A percentile compares a stretch with the other conserved stretches of the same genome.
phyloP scores from a whole-genome alignment of 768 basidiomycete genomes.

The Pisolithus albus region DNA sequence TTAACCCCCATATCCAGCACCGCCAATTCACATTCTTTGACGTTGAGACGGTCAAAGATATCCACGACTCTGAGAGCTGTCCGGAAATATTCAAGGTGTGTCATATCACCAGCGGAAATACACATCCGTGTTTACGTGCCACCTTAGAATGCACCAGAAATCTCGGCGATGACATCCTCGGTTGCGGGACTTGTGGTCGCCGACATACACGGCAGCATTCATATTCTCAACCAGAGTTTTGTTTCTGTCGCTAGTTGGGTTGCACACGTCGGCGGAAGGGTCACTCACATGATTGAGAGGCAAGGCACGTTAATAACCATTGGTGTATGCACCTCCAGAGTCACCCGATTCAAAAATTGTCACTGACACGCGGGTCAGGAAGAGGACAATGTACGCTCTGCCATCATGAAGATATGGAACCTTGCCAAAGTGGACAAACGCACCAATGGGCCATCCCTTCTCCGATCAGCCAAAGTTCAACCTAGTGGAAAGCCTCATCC shows the following conservation, averaged over 20 bases:
- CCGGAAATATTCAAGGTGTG: constrained; percentile 76
- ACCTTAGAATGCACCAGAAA: constrained; percentile 55
- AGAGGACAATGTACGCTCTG: constrained; percentile 59
- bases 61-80: constrained; percentile 63
- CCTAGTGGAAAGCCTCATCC: constrained; percentile 74
- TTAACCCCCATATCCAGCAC: constrained; percentile 46
- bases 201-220: constrained; percentile 80
- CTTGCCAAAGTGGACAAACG: constrained; percentile 64
- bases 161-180: constrained; percentile 61
- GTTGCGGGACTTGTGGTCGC: constrained; percentile 68
- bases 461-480: constrained; percentile 74
- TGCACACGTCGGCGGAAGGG: constrained; percentile 71
- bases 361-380: constrained; percentile 44
- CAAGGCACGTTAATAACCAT: constrained; percentile 81
- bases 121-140: background rate
- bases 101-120: constrained; percentile 1
- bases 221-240: constrained; percentile 69
- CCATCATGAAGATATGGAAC: constrained; percentile 87
- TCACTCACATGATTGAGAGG: constrained; percentile 81
- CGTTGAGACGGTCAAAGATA: constrained; percentile 65
- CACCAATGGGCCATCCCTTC: constrained; percentile 50
- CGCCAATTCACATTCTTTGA: constrained; percentile 91
- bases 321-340: constrained; percentile 51
- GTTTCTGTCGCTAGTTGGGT: constrained; percentile 69
- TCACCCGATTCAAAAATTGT: constrained; percentile 4